Evolutionary conservation across 495 filamentous ascomycete species (phyloP), one percentile per base, ranked within the genome.

Genomic region (Trichocladium antarcticum): DNA sequence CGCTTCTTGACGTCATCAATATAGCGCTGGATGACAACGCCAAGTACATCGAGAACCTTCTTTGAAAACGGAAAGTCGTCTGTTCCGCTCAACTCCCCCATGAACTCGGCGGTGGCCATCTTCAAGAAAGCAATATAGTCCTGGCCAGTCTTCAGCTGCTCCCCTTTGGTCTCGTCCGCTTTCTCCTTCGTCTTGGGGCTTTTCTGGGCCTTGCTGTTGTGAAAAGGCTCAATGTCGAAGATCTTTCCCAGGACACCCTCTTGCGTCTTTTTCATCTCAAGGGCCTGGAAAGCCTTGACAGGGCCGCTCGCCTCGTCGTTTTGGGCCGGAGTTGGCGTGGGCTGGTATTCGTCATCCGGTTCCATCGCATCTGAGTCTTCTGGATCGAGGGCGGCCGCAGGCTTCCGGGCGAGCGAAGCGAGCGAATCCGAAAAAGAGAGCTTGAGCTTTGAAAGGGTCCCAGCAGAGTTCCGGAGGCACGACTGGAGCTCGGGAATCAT

Each of bases 341-440:
- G 17, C 11, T 5, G 53, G 49, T 6, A 55, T 19, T 71, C 71
- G 38, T 70, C 72, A 20, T 78, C 74, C 14, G 65, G 59, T 32
- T 78, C 74, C 24, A 27, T 4, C 4, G 24, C 24, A 8, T 27
- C 24, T 6, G 73, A 74, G 40, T 79, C 77, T 15, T 76, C 70
- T 0, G 71, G 62, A 17, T 72, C 71, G 15, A 66, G 51, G 22
- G 75, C 72, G 0, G 69, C 59, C 5, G 64, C 54, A 5, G 73
- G 72, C 50, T 74, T 78, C 24, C 77, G 70, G 36, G 78, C 72
- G 53, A 69, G 69, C 41, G 56, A 55, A 6, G 75, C 74, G 2
- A 79, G 60, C 0, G 55, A 24, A 16, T 74, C 67, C 0, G 80
- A 81, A 44, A 83, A 73, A 1, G 79, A 82, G 4, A 83, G 59